These are phyloP conservation scores for Articulospora tetracladia DNA, from an alignment of 495 filamentous ascomycete genomes.

Conservation along the genomic window DNA sequence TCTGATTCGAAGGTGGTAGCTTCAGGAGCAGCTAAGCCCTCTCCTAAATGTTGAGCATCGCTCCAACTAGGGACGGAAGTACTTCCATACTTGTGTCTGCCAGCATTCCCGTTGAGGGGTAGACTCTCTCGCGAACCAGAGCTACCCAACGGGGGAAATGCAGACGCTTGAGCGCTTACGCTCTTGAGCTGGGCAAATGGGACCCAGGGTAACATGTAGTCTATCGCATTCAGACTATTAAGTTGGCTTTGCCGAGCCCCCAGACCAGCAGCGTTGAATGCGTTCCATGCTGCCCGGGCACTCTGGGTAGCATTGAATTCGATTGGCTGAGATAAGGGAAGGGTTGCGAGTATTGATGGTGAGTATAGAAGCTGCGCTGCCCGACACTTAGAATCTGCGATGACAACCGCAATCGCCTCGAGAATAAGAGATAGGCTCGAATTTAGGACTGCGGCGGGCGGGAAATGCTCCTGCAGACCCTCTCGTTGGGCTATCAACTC, in stretches of 20 bases:
- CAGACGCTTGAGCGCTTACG: slow-evolving; percentile 13
- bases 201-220: slow-evolving; percentile 51
- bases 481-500: slow-evolving; percentile 39
- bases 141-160: slow-evolving; percentile 26
- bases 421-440: slow-evolving; percentile 66
- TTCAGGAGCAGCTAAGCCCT: slow-evolving; percentile 5
- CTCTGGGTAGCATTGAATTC: slow-evolving; percentile 16
- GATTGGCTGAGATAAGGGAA: slow-evolving; percentile 40
- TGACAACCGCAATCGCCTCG: slow-evolving; percentile 76
- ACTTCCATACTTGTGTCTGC: slow-evolving; percentile 10
- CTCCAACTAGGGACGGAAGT: slow-evolving; percentile 18
- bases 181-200: slow-evolving; percentile 21
- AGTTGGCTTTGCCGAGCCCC: slow-evolving; percentile 28
- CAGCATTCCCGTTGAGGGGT: slow-evolving; percentile 3
- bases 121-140: slow-evolving; percentile 22
- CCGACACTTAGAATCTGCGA: slow-evolving; percentile 73
- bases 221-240: slow-evolving; percentile 47
- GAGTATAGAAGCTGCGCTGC: slow-evolving; percentile 76
- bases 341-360: slow-evolving; percentile 67
- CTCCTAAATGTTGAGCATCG: slow-evolving; percentile 9
- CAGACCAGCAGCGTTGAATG: slow-evolving; percentile 31
- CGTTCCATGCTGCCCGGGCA: slow-evolving; percentile 32
- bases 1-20: slow-evolving; percentile 33
- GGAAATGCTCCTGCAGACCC: slow-evolving; percentile 41
- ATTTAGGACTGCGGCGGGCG: slow-evolving; percentile 51